A percentile compares a stretch with the other conserved stretches of the same genome.
These are phyloP conservation scores for Trebouxiophyceae sp. DNA, from an alignment of 163 green algal species.

Conservation along the genomic window DNA sequence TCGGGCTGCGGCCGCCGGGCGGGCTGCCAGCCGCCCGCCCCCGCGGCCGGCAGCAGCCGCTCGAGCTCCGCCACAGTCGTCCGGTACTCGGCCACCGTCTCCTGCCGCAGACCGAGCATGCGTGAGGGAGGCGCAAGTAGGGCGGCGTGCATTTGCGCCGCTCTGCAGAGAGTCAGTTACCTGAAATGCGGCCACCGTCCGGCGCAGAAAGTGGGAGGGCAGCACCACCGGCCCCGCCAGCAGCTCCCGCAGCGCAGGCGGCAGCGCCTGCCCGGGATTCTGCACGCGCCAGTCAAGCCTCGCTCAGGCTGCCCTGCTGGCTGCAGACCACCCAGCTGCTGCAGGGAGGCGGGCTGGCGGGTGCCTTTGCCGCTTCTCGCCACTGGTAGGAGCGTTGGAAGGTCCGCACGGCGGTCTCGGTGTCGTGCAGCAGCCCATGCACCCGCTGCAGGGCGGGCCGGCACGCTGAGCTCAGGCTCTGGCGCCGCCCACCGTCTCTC, in stretches of 20 bases:
- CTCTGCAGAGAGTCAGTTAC: too few species aligned
- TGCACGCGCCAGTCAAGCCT: too few species aligned
- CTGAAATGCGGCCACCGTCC: constrained; percentile 1
- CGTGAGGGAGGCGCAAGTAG: neutral
- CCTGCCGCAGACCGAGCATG: neutral
- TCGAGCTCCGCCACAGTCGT: constrained; percentile 10
- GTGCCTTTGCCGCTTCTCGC: constrained; percentile 23
- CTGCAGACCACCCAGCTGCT: too few species aligned
- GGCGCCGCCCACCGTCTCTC: neutral
- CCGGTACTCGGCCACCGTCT: constrained; percentile 3
- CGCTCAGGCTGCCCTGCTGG: too few species aligned
- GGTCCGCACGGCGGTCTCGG: constrained; percentile 21
- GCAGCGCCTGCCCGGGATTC: constrained; percentile 10
- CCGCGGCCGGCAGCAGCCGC: constrained; percentile 1
- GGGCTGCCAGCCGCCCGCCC: too few species aligned
- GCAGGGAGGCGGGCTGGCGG: too few species aligned
- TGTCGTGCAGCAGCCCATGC: constrained; percentile 18
- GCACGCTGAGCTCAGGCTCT: neutral
- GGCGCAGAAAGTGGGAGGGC: constrained; percentile 11
- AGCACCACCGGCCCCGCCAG: constrained; percentile 13
- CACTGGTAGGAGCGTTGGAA: constrained; percentile 29
- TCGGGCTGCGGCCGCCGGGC: too few species aligned
- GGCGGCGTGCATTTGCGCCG: too few species aligned
- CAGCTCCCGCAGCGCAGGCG: constrained; percentile 12
- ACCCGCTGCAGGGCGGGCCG: constrained; percentile 1